phyloP scores from a whole-genome alignment of 208 protist species.

The Trypanosoma theileri region DNA sequence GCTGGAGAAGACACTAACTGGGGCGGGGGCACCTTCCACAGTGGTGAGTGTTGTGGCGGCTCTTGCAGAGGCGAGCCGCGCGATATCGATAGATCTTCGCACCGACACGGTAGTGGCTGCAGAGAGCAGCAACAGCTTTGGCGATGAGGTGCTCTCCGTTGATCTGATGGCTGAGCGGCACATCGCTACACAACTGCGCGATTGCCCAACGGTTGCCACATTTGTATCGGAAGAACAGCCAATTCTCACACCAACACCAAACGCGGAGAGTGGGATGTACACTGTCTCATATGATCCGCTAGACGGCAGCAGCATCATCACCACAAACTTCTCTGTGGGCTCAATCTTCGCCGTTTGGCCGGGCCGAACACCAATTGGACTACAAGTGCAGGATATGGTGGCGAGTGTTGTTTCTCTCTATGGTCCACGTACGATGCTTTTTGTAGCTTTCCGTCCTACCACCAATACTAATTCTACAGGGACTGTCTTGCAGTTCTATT shows the following conservation, averaged over 20 bases:
- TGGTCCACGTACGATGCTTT: conserved; percentile 31
- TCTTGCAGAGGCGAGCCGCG: conserved; percentile 24
- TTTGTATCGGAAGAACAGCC: conserved; percentile 32
- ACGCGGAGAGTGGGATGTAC: neutral
- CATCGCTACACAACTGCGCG: conserved; percentile 13
- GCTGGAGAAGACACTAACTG: neutral
- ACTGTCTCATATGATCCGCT: conserved; percentile 73
- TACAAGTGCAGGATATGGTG: conserved; percentile 22
- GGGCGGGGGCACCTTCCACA: neutral
- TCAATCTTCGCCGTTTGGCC: conserved; percentile 51
- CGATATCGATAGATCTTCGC: conserved; percentile 23
- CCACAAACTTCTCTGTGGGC: conserved; percentile 87
- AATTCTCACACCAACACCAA: conserved; percentile 7
- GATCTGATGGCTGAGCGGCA: conserved; percentile 29
- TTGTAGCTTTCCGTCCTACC: conserved; percentile 12
- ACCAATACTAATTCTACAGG: neutral
- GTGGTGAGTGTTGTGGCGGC: conserved; percentile 9
- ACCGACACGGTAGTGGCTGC: conserved; percentile 10
- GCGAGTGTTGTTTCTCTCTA: conserved; percentile 29
- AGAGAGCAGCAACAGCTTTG: conserved; percentile 25
- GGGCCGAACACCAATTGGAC: conserved; percentile 20
- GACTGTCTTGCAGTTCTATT: conserved; percentile 22
- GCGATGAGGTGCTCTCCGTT: conserved; percentile 33
- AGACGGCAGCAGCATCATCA: conserved; percentile 83
- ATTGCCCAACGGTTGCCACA: conserved; percentile 14